Evolutionary conservation across 306 rosid species (phyloP), one percentile per base, ranked within the genome.

Genomic region (Gleditsia sinensis): DNA sequence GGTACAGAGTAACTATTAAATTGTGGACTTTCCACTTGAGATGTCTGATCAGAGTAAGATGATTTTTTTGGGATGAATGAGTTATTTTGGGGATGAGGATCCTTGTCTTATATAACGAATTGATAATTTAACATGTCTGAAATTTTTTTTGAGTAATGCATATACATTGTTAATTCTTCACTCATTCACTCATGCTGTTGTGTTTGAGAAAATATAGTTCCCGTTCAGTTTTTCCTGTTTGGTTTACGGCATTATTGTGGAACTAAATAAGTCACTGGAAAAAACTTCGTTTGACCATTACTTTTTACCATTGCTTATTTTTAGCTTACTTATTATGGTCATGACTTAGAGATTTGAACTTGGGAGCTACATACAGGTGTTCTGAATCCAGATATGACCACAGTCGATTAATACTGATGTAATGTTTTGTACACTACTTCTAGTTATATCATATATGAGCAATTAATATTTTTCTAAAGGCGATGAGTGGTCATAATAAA

Each of bases 121-220:
- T 46, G 63, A 40, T 13, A 43, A 65, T 55, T 71, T 72, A 49
- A 24, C 49, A 57, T 79, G 24, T 56, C 68, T 17, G 7, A 10
- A 45, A 65, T 39, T 43, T 9, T 19, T 64, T 63, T 43, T 62
- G 24, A 7, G 61, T 58, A 46, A 42, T 42, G 16, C 19, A 58
- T 14, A 42, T 42, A 21, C 19, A 58, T 14, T 58, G 81, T 12
- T 76, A n/a, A 20, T 56, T 43, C 46, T 55, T 42, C 32, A 33
- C 51, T 56, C 75, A 9, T 67, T 56, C 27, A 17, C 19, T 20
- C 56, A 37, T 28, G 55, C 17, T 48, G 21, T 25, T 63, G 45
- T 25, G 53, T 49, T 39, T 24, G 20, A 69, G 9, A 50, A 34
- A 13, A 49, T 6, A 12, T 2, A 39, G 19, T 65, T 8, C 51